Conservation (phyloP, 345 rosid species). For the Passiflora organensis region DNA sequence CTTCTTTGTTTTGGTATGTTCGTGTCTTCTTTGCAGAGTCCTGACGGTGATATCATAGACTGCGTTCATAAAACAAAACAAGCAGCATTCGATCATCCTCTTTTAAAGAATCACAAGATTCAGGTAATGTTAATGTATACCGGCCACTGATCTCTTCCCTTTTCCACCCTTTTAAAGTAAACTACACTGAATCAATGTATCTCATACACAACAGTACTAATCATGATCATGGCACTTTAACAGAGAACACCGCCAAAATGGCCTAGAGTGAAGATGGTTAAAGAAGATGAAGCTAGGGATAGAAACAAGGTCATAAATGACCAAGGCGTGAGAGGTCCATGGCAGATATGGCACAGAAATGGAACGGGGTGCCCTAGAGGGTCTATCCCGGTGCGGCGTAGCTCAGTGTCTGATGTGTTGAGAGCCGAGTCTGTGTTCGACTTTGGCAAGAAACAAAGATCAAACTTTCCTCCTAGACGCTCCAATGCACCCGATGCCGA, state of each 20-base stretch:
- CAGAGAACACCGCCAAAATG: constrained; percentile 52
- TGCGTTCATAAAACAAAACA: constrained; percentile 33
- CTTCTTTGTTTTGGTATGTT: too few species aligned
- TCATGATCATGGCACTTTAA: neutral
- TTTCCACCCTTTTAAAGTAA: too few species aligned
- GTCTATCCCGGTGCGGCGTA: constrained; percentile 26
- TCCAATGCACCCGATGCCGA: constrained; percentile 70
- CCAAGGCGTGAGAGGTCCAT: constrained; percentile 26
- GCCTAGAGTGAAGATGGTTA: constrained; percentile 16
- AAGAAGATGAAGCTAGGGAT: constrained; percentile 16
- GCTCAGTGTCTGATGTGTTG: constrained; percentile 20
- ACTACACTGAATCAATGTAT: neutral
- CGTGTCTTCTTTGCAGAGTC: constrained; percentile 19
- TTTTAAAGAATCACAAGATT: constrained; percentile 26
- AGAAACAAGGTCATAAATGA: constrained; percentile 6
- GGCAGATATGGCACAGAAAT: constrained; percentile 34
- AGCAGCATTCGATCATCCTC: constrained; percentile 33
- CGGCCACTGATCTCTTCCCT: too few species aligned
- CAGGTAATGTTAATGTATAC: constrained; percentile 16
- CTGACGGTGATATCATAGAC: constrained; percentile 31
- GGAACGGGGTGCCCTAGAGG: constrained; percentile 30
- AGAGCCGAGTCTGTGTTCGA: constrained; percentile 64
- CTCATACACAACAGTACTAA: too few species aligned
- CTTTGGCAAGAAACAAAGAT: constrained; percentile 81
- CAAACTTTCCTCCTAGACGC: constrained; percentile 27